Evolutionary conservation across 2,329 filamentous ascomycete genomes (phyloP).

Genomic region (Corinectria fuckeliana): DNA sequence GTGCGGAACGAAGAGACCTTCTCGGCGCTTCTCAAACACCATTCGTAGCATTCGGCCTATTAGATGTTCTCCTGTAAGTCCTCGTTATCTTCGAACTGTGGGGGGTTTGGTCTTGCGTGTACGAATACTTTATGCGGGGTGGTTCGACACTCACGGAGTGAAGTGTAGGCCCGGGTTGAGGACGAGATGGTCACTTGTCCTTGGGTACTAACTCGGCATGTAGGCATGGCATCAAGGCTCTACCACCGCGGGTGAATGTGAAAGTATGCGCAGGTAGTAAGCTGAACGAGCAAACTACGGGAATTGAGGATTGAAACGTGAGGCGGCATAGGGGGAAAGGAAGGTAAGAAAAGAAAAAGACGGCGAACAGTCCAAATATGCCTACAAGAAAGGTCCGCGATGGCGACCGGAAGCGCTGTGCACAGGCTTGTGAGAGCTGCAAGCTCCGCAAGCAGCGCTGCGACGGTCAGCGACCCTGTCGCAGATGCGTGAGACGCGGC

Average conservation of each 20-base stretch:
- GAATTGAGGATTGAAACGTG: neutral
- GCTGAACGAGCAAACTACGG: neutral
- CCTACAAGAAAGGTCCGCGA: constrained; percentile 37
- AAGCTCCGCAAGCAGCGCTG: constrained; percentile 37
- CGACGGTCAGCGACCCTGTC: constrained; percentile 32
- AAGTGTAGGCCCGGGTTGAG: neutral
- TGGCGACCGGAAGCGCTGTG: constrained; percentile 32
- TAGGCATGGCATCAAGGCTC: neutral
- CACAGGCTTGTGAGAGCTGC: constrained; percentile 36
- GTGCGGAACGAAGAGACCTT: neutral
- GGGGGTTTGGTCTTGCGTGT: neutral
- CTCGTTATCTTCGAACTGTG: neutral
- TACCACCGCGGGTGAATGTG: neutral
- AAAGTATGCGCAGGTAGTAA: neutral
- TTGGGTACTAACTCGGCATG: neutral
- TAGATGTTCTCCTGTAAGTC: neutral
- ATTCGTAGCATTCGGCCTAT: neutral
- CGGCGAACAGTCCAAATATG: constrained; percentile 12
- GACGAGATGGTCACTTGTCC: neutral
- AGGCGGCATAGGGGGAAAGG: neutral
- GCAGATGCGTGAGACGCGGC: constrained; percentile 35
- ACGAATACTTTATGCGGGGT: no score
- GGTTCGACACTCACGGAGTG: neutral
- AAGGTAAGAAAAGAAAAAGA: neutral
- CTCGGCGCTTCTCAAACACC: neutral